phyloP scores from a whole-genome alignment of 1,284 basidiomycete genomes.

The Ganoderma meredithae region DNA sequence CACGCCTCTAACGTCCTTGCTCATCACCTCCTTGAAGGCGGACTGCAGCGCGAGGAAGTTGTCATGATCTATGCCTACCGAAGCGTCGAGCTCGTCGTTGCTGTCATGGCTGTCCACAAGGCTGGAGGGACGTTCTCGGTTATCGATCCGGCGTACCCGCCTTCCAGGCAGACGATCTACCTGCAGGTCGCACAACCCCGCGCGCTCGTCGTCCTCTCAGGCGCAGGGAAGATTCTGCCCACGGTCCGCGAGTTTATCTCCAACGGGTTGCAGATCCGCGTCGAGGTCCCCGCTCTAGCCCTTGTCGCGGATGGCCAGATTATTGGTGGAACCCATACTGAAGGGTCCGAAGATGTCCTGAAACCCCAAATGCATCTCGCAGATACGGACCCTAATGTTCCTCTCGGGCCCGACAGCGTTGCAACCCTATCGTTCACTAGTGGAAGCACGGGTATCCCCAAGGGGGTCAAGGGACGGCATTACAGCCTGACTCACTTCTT shows the following conservation, averaged over 20 bases:
- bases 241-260: conserved; percentile 88
- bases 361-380: conserved; percentile 58
- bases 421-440: conserved; percentile 98
- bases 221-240: conserved; percentile 86
- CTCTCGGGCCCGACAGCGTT: conserved; percentile 93
- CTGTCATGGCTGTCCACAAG: conserved; percentile 97
- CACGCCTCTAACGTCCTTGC: conserved; percentile 91
- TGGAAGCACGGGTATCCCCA: conserved; percentile 97
- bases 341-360: conserved; percentile 60
- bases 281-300: conserved; percentile 92
- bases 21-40: conserved; percentile 88
- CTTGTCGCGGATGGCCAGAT: conserved; percentile 72
- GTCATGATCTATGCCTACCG: conserved; percentile 99
- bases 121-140: conserved; percentile 98
- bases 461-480: conserved; percentile 96
- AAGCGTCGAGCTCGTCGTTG: conserved; percentile 96
- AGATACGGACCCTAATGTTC: conserved; percentile 80
- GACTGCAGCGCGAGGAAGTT: conserved; percentile 93
- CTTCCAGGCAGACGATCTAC: conserved; percentile 95
- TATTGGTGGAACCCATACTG: conserved; percentile 52
- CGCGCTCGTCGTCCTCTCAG: conserved; percentile 92
- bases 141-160: conserved; percentile 98
- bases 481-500: conserved; percentile 99
- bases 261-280: conserved; percentile 85
- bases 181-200: conserved; percentile 94